Percentiles rank a stretch among this genome's conserved stretches.
Evolutionary conservation across 495 filamentous ascomycete species (phyloP).

Genomic region (Podospora pseudocomata): DNA sequence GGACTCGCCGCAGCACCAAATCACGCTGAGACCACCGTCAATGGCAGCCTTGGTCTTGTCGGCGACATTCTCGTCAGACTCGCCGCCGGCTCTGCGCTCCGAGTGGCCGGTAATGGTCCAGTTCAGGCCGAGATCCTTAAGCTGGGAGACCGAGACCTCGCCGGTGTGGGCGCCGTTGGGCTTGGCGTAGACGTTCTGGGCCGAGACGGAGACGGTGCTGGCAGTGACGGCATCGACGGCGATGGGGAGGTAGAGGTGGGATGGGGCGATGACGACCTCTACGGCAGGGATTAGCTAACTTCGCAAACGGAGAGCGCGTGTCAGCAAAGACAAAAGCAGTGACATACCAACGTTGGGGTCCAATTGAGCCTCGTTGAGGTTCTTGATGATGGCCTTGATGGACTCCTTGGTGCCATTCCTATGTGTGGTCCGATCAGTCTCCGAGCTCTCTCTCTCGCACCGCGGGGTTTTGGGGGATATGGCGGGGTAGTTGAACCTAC

Average conservation of each 20-base stretch:
- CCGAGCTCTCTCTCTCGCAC: constrained; percentile 21
- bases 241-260: constrained; percentile 84
- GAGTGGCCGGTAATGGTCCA: constrained; percentile 93
- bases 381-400: constrained; percentile 81
- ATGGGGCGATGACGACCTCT: constrained; percentile 95
- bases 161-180: constrained; percentile 96
- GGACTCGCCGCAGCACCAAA: constrained; percentile 94
- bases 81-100: constrained; percentile 82
- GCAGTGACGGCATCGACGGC: constrained; percentile 64
- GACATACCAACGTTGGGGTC: constrained; percentile 63
- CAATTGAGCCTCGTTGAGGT: constrained; percentile 75
- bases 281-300: constrained; percentile 10
- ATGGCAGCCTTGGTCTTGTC: constrained; percentile 89
- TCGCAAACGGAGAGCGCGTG: too few species aligned
- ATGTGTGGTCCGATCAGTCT: constrained; percentile 21
- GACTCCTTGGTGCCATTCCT: constrained; percentile 90
- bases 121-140: constrained; percentile 78
- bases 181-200: constrained; percentile 96
- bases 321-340: neutral
- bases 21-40: constrained; percentile 81
- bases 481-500: constrained; percentile 45
- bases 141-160: constrained; percentile 87
- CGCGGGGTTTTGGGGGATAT: constrained; percentile 29
- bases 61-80: constrained; percentile 82
- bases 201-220: constrained; percentile 66